Evolutionary conservation across 2,329 filamentous ascomycete genomes (phyloP).

Genomic region (Albophoma yamanashiensis): DNA sequence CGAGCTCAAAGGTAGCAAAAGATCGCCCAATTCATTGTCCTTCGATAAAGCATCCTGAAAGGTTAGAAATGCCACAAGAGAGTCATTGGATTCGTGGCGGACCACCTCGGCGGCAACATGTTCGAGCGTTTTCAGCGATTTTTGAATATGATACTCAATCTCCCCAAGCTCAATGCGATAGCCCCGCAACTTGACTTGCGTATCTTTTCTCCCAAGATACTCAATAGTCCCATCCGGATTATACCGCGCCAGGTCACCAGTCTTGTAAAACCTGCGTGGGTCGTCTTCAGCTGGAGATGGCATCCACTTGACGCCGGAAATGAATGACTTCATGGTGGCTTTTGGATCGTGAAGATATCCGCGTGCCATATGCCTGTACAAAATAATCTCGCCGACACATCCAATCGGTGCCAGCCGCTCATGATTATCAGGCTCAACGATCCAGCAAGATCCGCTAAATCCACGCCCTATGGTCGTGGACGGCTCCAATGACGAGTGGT

Average conservation of each 20-base stretch:
- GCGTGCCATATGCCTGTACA: constrained; percentile 24
- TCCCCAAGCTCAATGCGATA: constrained; percentile 12
- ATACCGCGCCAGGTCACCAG: constrained; percentile 7
- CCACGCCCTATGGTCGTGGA: not conserved
- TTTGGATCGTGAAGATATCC: constrained; percentile 25
- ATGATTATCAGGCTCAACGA: constrained; percentile 1
- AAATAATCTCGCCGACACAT: constrained; percentile 4
- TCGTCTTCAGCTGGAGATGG: constrained; percentile 3
- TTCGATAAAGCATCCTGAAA: not conserved
- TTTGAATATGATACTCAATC: constrained; percentile 6
- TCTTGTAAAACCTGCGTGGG: constrained; percentile 1
- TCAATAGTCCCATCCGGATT: not conserved
- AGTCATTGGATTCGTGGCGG: not conserved
- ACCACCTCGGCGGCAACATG: constrained; percentile 4
- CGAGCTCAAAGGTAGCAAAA: not conserved
- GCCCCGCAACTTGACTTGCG: constrained; percentile 8
- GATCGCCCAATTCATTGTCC: not conserved
- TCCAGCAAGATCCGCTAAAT: constrained; percentile 4
- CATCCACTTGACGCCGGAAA: not conserved
- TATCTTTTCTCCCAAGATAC: constrained; percentile 1
- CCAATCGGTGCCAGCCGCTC: constrained; percentile 1
- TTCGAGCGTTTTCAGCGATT: not conserved
- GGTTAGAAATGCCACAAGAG: constrained; percentile 3
- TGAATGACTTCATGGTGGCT: constrained; percentile 2
- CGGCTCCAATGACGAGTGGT: not conserved